A percentile compares a stretch with the other conserved stretches of the same genome.
Conservation (phyloP, 1,284 basidiomycete species). For the Ganoderma meredithae region DNA sequence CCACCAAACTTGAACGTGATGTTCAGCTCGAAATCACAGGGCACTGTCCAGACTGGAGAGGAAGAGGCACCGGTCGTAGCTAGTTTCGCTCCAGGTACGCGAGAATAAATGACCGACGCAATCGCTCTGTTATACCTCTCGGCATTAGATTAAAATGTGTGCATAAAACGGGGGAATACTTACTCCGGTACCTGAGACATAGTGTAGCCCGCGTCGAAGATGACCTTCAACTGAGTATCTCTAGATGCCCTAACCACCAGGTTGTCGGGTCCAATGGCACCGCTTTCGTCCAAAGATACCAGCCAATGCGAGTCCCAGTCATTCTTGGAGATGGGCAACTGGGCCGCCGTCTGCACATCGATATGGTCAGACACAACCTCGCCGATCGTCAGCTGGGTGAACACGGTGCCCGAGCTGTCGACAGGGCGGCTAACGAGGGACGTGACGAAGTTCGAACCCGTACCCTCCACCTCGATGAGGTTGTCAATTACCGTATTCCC, state of each 20-base stretch:
- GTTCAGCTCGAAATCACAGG: conserved; percentile 66
- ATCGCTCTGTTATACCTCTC: conserved; percentile 47
- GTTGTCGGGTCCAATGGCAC: conserved; percentile 49
- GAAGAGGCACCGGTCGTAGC: conserved; percentile 46
- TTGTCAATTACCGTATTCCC: conserved; percentile 62
- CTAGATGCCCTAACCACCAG: conserved; percentile 51
- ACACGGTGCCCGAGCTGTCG: conserved; percentile 38
- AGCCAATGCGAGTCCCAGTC: conserved; percentile 46
- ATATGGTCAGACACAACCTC: conserved; percentile 41
- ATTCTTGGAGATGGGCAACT: conserved; percentile 38
- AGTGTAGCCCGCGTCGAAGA: conserved; percentile 73
- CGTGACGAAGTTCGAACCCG: conserved; percentile 55
- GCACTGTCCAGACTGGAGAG: conserved; percentile 61
- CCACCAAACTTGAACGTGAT: conserved; percentile 68
- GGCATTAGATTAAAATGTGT: conserved; percentile 5
- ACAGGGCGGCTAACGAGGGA: conserved; percentile 47
- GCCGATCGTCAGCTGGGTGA: conserved; percentile 48
- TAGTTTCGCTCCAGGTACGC: conserved; percentile 58
- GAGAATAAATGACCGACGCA: conserved; percentile 62
- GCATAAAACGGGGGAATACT: conserved; percentile 26
- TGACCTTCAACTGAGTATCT: conserved; percentile 55
- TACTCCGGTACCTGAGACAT: conserved; percentile 67
- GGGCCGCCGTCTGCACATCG: conserved; percentile 42
- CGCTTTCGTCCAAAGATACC: conserved; percentile 43
- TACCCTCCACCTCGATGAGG: conserved; percentile 44